Evolutionary conservation across 805 yeast species (phyloP).

Genomic region (Metschnikowia borealis): DNA sequence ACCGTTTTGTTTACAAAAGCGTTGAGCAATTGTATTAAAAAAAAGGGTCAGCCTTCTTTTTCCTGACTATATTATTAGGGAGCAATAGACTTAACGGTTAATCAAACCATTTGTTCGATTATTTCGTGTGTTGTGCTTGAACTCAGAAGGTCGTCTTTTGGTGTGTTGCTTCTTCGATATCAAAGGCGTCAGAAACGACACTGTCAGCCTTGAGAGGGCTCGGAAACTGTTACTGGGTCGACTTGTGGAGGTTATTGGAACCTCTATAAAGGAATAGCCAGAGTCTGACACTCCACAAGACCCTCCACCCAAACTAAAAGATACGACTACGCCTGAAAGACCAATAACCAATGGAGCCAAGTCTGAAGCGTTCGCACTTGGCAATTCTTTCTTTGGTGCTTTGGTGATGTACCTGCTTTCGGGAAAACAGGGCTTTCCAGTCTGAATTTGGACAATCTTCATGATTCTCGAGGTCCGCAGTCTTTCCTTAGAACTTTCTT

Average conservation of each 20-base stretch:
- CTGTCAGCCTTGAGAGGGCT: constrained; percentile 8
- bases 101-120: too few relatives aligned
- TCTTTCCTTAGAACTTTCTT: too few relatives aligned
- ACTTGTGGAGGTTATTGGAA: not conserved
- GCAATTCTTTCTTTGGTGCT: not conserved
- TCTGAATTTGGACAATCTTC: constrained; percentile 9
- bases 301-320: too few relatives aligned
- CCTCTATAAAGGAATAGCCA: too few relatives aligned
- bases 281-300: too few relatives aligned
- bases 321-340: not conserved
- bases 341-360: not conserved
- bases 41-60: too few relatives aligned
- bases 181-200: constrained; percentile 41
- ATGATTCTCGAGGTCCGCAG: not conserved
- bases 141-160: constrained; percentile 57
- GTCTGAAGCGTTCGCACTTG: not conserved
- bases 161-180: constrained; percentile 64
- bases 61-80: too few relatives aligned
- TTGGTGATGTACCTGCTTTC: not conserved
- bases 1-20: too few relatives aligned
- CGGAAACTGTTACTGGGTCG: not conserved
- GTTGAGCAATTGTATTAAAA: too few relatives aligned
- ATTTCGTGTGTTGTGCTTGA: constrained; percentile 50
- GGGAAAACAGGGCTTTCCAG: constrained; percentile 15
- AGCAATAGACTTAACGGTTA: too few relatives aligned